Conservation (phyloP, 129 eudicot genomes). For the Pittosporum tobira region DNA sequence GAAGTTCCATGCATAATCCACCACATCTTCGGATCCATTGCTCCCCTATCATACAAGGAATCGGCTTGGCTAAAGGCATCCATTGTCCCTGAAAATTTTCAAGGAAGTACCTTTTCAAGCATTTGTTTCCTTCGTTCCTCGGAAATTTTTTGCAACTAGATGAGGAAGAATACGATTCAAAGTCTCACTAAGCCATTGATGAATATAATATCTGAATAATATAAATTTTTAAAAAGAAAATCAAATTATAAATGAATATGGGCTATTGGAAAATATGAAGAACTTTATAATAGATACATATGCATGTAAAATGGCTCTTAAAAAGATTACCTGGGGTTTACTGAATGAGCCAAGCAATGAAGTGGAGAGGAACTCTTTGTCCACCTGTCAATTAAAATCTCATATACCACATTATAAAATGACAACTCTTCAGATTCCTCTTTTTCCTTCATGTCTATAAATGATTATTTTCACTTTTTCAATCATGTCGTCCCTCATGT, state of each 20-base stretch:
- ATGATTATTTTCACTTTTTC: constrained; percentile 11
- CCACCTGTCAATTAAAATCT: background rate
- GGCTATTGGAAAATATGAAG: too few relatives aligned
- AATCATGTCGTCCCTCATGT: constrained; percentile 23
- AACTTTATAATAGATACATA: too few relatives aligned
- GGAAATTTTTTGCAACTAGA: background rate
- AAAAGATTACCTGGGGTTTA: background rate
- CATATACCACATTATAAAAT: constrained; percentile 2
- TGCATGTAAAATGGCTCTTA: too few relatives aligned
- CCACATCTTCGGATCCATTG: background rate
- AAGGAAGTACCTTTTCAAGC: too few relatives aligned
- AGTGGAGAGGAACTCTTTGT: background rate
- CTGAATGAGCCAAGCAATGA: too few relatives aligned
- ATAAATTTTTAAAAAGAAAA: background rate
- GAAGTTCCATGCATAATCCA: background rate
- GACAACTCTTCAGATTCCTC: background rate
- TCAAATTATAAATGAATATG: background rate
- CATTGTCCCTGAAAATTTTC: too few relatives aligned
- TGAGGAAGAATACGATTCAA: background rate
- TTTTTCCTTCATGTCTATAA: background rate
- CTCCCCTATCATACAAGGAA: background rate
- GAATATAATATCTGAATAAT: background rate
- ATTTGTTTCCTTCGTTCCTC: background rate
- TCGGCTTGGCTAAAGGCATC: background rate
- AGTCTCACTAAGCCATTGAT: background rate